Base-by-base conservation (phyloP, 768 basidiomycete species). In the Zangia roseola region DNA sequence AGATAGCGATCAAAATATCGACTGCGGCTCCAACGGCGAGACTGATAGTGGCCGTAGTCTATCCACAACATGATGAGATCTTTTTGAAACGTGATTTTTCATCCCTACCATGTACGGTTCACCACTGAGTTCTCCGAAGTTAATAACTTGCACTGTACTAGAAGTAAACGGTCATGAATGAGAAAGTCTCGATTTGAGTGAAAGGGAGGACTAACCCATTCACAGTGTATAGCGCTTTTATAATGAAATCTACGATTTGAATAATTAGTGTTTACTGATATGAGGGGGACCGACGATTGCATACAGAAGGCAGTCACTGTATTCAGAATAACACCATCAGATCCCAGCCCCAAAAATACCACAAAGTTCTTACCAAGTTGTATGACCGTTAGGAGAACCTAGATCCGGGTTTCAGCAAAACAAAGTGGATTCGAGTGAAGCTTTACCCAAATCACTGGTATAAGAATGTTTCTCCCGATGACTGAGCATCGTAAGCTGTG, bases 1-100 rank as follows among this genome's bases (percentile, higher is more conserved):
- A 40, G 2, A 38, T 20, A 6, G 53, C 41, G 6, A 55, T 55
- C 20, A 55, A 6, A 14, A 55, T 1, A 14, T 55, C 54, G n/a
- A 33, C 10, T 5, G 5, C 54, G 1, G 45, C 39, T 7, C 23
- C 16, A 9, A 49, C 13, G 13, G 36, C 5, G 24, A 54, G 34
- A n/a, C 0, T 12, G 5, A 38, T 3, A 1, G 28, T 34, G 16
- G 4, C 20, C 3, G 45, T 0, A 9, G 3, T 31, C 54, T 55
- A 21, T 37, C 9, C 28, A 10, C 5, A 1, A 9, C 3, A 30
- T 36, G n/a, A 0, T 36, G 14, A 36, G 30, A 10, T 10, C 28
- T 3, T 33, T 19, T 20, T 20, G 5, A 12, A 23, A 6, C 4
- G 3, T 33, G 6, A 30, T 4, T 8, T 30, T n/a, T 26, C 8